phyloP scores from a whole-genome alignment of 1,284 basidiomycete genomes.

The Sutorius eximius region DNA sequence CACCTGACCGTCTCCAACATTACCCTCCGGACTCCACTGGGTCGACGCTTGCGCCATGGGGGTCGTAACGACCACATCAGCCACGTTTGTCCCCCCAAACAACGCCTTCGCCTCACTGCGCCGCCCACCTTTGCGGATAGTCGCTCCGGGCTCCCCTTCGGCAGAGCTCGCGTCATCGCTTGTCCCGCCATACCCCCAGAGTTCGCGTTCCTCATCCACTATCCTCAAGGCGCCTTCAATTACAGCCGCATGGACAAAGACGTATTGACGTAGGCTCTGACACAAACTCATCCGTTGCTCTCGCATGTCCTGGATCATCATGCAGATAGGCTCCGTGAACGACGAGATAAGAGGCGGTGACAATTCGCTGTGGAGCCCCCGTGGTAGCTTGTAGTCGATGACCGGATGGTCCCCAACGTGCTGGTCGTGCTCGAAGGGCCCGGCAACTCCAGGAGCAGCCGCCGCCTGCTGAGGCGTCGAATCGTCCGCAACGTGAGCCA shows the following conservation, averaged over 20 bases:
- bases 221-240: slow-evolving; percentile 79
- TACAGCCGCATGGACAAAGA: slow-evolving; percentile 85
- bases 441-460: neutral
- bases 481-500: neutral
- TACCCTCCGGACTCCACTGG: slow-evolving; percentile 11
- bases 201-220: slow-evolving; percentile 67
- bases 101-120: slow-evolving; percentile 11
- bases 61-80: neutral
- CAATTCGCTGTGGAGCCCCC: slow-evolving; percentile 50
- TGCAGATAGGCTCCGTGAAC: slow-evolving; percentile 71
- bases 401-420: slow-evolving; percentile 14
- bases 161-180: slow-evolving; percentile 30
- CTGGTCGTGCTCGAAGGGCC: slow-evolving; percentile 11
- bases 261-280: slow-evolving; percentile 85
- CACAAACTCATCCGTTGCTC: slow-evolving; percentile 91
- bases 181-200: slow-evolving; percentile 30
- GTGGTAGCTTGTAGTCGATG: slow-evolving; percentile 59
- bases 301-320: slow-evolving; percentile 84
- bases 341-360: slow-evolving; percentile 62
- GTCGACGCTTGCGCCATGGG: slow-evolving; percentile 3
- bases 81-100: slow-evolving; percentile 1
- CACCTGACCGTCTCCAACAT: slow-evolving; percentile 8
- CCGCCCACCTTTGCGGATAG: neutral
- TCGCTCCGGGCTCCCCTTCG: slow-evolving; percentile 11
- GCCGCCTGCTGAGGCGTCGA: slow-evolving; percentile 1